Evolutionary conservation across 2,329 filamentous ascomycete species (phyloP).

Genomic region (Aspergillaceae sp.): DNA sequence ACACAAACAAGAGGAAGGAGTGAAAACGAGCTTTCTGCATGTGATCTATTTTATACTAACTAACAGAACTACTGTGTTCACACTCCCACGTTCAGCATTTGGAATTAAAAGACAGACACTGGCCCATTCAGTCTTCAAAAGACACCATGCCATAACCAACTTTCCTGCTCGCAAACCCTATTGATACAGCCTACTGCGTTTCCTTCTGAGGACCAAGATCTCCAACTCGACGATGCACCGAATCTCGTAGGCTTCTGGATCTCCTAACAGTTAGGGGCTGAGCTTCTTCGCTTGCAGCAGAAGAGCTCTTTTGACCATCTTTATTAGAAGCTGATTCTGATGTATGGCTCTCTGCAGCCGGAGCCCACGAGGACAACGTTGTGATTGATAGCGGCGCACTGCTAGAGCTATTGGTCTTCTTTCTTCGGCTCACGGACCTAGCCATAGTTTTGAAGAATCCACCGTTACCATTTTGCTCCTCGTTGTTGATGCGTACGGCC

Average conservation of each 20-base stretch:
- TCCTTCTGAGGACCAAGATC: conserved; percentile 2
- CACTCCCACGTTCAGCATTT: too few relatives aligned
- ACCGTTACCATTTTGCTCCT: conserved; percentile 34
- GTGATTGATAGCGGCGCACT: conserved; percentile 18
- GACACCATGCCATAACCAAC: too few relatives aligned
- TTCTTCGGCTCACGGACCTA: conserved; percentile 30
- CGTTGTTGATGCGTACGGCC: conserved; percentile 51
- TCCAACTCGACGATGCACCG: conserved; percentile 9
- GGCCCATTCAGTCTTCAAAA: background rate
- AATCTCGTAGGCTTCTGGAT: conserved; percentile 17
- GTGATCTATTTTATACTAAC: too few relatives aligned
- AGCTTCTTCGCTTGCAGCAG: conserved; percentile 1
- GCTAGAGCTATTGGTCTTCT: conserved; percentile 22
- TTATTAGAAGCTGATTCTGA: background rate
- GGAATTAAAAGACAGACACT: too few relatives aligned
- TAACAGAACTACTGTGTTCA: too few relatives aligned
- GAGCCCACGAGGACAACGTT: conserved; percentile 12
- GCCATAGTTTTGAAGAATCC: conserved; percentile 33
- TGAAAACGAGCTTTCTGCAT: too few relatives aligned
- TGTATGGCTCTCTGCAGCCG: background rate
- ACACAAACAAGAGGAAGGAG: too few relatives aligned
- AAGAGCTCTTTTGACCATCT: background rate
- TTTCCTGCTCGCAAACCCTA: background rate
- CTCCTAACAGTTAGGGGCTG: conserved; percentile 12
- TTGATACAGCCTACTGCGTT: background rate